Base-by-base conservation (phyloP, 2,329 filamentous ascomycete species). In the Graphium sp. region DNA sequence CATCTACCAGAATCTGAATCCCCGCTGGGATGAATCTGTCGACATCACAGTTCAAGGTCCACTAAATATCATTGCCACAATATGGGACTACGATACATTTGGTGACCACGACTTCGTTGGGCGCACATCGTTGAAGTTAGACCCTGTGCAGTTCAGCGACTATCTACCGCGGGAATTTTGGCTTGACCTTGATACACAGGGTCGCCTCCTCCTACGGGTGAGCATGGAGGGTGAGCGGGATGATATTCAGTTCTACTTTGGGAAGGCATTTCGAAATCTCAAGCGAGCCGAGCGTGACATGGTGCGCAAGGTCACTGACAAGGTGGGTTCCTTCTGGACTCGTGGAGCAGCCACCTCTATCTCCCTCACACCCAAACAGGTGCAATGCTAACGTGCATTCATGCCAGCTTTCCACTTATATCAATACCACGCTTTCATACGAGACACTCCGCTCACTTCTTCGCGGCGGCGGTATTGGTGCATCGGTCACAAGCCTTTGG, bases 181-280 rank as follows among this genome's bases (percentile, higher is more conserved):
- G 89, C 69, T 98, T 12, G 87, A 95, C 46, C 67, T 98, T 26
- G 89, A 98, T 48, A 93, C 87, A 0, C 89, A 98, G 50, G 89
- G 89, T 6, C 70, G 87, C 28, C 54, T 98, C 18, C 55, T 98
- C 32, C 68, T 98, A 29, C 71, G 87, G 36, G 84, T 98, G 29
- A 94, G 84, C 47, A 98, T 98, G 89, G 89, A 98, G 55, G 89
- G 89, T 29, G 89, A 98, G 54, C 71, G 89, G 36, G 89, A 98
- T 47, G 89, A 98, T 47, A 98, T 98, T 33, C 82, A 94, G 44
- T 98, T 98, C 51, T 87, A 94, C 46, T 95, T 95, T 51, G 89
- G 85, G 41, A 95, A 94, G 53, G 81, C 89, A 16, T 98, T 98
- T 58, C 71, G 89, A 26, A 83, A 87, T 34, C 62, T 98, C 40